A percentile compares a stretch with the other conserved stretches of the same genome.
Conservation (phyloP, 371 early-diverging fungal species). For the Dinochytrium kinnereticum region DNA sequence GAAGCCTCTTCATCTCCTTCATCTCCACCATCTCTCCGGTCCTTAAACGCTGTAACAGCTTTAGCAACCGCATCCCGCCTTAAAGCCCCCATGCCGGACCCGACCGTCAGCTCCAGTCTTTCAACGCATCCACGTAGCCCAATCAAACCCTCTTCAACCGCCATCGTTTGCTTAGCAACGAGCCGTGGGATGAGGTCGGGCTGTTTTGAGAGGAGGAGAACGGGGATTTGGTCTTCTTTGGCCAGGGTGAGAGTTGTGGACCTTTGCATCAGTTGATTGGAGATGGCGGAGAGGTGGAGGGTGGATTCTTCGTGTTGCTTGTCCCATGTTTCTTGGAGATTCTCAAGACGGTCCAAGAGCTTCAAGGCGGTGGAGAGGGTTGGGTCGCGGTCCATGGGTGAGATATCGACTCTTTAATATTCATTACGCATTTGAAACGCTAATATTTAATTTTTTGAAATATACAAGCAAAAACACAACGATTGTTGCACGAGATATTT, state of each 20-base stretch:
- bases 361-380: not conserved
- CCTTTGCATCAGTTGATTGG: not conserved
- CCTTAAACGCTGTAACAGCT: not conserved
- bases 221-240: not conserved
- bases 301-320: not conserved
- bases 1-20: not conserved
- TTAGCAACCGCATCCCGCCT: slow-evolving; percentile 12
- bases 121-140: not conserved
- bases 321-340: not conserved
- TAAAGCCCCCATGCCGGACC: not conserved
- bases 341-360: not conserved
- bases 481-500: no score
- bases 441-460: no score
- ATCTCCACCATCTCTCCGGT: not conserved
- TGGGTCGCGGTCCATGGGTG: not conserved
- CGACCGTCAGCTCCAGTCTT: not conserved
- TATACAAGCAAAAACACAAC: no score
- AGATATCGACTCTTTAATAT: no score
- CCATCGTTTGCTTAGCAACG: not conserved
- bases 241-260: not conserved
- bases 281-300: not conserved
- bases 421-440: no score
- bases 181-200: not conserved
- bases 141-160: not conserved
- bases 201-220: not conserved